Evolutionary conservation across 495 filamentous ascomycete genomes (phyloP).

Genomic region (Bryoglossum gracile): DNA sequence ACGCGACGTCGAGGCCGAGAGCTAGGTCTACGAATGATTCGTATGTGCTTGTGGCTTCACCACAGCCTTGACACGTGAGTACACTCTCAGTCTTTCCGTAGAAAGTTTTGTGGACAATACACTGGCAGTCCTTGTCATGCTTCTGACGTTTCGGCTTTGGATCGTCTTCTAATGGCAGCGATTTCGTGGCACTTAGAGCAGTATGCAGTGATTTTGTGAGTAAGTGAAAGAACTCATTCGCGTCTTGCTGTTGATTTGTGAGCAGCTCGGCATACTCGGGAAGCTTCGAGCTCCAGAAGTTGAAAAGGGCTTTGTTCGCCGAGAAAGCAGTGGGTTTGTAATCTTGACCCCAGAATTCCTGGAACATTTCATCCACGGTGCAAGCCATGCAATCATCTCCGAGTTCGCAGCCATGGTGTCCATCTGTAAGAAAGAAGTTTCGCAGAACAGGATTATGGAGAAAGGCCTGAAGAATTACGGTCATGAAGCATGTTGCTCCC

Average conservation of each 20-base stretch:
- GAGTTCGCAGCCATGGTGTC: conserved; percentile 67
- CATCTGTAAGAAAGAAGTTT: conserved; percentile 80
- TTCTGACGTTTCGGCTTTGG: conserved; percentile 21
- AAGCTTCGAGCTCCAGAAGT: conserved; percentile 65
- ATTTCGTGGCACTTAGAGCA: conserved; percentile 48
- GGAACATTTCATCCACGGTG: conserved; percentile 84
- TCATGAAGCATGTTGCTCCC: conserved; percentile 90
- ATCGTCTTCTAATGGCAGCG: conserved; percentile 32
- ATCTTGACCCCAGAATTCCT: conserved; percentile 79
- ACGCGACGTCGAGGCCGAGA: conserved; percentile 62
- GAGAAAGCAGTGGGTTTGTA: conserved; percentile 76
- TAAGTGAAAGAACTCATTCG: conserved; percentile 93
- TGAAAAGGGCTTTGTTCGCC: conserved; percentile 69
- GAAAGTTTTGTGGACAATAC: conserved; percentile 83
- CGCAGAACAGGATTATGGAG: conserved; percentile 82
- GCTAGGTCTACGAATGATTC: conserved; percentile 85
- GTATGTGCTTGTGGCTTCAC: conserved; percentile 65
- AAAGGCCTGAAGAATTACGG: conserved; percentile 79
- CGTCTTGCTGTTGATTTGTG: conserved; percentile 90
- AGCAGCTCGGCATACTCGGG: conserved; percentile 65
- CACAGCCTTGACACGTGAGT: conserved; percentile 79
- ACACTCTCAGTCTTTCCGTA: conserved; percentile 81
- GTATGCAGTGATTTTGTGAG: conserved; percentile 73
- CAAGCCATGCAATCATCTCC: conserved; percentile 72
- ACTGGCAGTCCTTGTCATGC: conserved; percentile 51